Evolutionary conservation across 768 basidiomycete genomes (phyloP), one percentile per base, ranked within the genome.

Genomic region (Rickenella mellea): DNA sequence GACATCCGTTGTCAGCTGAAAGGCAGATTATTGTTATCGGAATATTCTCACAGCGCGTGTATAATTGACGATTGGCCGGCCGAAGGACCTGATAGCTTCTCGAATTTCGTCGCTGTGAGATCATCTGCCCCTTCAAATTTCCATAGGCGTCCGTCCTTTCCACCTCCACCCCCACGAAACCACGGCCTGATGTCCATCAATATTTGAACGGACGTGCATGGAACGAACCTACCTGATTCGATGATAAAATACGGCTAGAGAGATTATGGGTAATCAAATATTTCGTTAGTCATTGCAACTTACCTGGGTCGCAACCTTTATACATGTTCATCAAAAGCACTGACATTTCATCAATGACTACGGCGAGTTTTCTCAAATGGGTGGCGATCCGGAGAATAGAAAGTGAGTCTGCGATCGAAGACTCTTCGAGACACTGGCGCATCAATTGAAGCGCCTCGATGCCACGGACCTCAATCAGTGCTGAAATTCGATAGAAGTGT

Each of bases 401-500:
- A 22, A 71, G 59, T 8, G 55, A 48, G 55, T 80, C 78, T 20
- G 66, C 67, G 31, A 93, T 74, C 68, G 91, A 93, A 22, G 80
- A 70, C 58, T 94, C 92, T 64, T 94, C 89, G 72, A 92, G 81
- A 1, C 77, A 84, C 3, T 70, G 63, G 2, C 83, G 76, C 86
- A 96, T 93, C 40, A 92, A 66, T 28, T 79, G 70, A n/a, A 97
- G 76, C 0, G 83, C 86, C 40, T 81, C 76, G 1, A 85, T 87
- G 10, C 90, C 91, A 21, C 76, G 73, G n/a, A 94, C 70, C 58
- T 97, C 93, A 53, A 91, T 86, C 1, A 84, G 76, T 2, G 87
- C 78, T 0, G 90, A 90, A 35, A 80, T 71, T 37, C 94, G 71
- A 64, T 87, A 96, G 55, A 96, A 97, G 46, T 87, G 84, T 40